Conservation (phyloP, 306 rosid genomes). For the Heteromeles arbutifolia region DNA sequence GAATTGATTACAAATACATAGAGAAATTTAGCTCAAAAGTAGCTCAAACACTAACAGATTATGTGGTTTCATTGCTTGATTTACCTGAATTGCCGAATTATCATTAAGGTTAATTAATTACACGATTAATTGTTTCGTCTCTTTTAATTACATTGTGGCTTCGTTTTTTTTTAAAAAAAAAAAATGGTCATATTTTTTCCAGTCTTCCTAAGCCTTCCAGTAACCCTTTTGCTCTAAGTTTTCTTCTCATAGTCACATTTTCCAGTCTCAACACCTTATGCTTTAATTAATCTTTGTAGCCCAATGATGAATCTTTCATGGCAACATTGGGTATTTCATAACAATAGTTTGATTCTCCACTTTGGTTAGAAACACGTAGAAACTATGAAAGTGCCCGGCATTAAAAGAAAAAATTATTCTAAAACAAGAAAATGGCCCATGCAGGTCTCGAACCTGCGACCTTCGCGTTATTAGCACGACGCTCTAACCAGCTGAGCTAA, state of each 20-base stretch:
- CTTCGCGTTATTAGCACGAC: constrained; percentile 16
- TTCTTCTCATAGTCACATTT: not conserved
- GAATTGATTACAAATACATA: no score
- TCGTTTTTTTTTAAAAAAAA: no score
- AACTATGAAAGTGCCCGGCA: not conserved
- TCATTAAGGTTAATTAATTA: not conserved
- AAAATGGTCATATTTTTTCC: not conserved
- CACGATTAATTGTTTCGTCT: not conserved
- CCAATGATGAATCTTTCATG: constrained; percentile 41
- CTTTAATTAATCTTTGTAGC: constrained; percentile 42
- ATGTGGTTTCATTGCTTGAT: not conserved
- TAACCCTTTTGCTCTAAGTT: no score
- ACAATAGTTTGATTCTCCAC: no score
- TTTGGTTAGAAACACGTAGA: no score
- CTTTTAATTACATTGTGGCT: not conserved
- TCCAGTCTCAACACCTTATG: not conserved
- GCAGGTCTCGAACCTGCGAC: constrained; percentile 16
- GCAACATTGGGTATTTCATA: not conserved
- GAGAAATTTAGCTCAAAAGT: no score
- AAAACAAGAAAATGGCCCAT: not conserved
- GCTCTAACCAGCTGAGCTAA: constrained; percentile 12
- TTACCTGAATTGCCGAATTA: not conserved
- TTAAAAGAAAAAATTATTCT: not conserved
- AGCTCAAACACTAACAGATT: no score
- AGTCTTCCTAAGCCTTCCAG: no score